These are phyloP conservation scores for Plantago coronopus DNA, from an alignment of 305 asterid species.

Conservation along the genomic window DNA sequence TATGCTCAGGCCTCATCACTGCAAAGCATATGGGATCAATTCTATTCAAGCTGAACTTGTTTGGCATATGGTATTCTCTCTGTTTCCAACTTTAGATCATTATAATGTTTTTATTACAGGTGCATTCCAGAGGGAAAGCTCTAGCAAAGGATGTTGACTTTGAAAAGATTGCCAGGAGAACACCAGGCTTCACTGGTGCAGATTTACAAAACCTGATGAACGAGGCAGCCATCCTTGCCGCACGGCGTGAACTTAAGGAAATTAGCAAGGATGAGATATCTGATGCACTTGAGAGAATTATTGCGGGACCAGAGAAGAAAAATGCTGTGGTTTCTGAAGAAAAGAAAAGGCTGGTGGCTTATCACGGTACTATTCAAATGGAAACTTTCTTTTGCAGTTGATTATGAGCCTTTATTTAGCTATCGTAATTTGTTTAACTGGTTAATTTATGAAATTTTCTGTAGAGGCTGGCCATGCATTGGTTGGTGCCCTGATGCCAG, in stretches of 20 bases:
- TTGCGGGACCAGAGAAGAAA: slow-evolving; percentile 97
- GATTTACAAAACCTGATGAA: slow-evolving; percentile 95
- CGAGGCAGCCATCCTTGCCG: slow-evolving; percentile 96
- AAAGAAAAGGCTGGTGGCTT: slow-evolving; percentile 82
- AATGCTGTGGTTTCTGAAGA: slow-evolving; percentile 95
- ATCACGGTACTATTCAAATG: slow-evolving; percentile 50
- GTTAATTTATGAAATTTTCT: neutral
- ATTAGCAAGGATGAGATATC: slow-evolving; percentile 94
- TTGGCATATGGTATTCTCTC: no score
- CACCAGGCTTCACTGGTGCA: slow-evolving; percentile 97
- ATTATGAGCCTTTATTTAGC: neutral
- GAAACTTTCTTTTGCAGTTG: neutral
- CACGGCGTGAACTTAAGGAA: slow-evolving; percentile 85
- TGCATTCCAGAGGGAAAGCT: slow-evolving; percentile 91
- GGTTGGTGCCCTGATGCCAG: slow-evolving; percentile 98
- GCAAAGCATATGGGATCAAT: no score
- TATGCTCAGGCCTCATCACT: no score
- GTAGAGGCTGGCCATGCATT: slow-evolving; percentile 97
- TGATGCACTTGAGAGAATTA: slow-evolving; percentile 89
- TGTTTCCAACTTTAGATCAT: no score
- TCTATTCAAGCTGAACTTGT: no score
- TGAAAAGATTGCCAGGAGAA: slow-evolving; percentile 80
- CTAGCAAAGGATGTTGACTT: slow-evolving; percentile 94
- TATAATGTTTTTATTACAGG: slow-evolving; percentile 34
- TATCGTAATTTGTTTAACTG: neutral